Evolutionary conservation across 148 eudicot genomes (phyloP), one percentile per base, ranked within the genome.

Genomic region (Fagopyrum tataricum): DNA sequence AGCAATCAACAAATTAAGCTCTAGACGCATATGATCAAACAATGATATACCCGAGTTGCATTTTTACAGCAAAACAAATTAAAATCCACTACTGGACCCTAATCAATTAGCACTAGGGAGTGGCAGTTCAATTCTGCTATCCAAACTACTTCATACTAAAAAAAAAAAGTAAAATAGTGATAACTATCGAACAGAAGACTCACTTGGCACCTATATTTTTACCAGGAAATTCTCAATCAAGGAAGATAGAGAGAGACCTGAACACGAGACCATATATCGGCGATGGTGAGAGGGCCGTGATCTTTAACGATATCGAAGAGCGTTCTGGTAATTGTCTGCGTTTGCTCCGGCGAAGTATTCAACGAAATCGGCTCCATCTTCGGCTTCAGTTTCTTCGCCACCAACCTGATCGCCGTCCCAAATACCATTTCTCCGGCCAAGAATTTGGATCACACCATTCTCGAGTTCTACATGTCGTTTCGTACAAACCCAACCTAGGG

Each of bases 281-380:
- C 87, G 23, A 93, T 77, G 72, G 91, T 79, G 71, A 93, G 90
- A 71, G 97, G 98, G 31, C 97, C 98, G 46, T 93, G 97, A 39
- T 93, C 95, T 84, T 89, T 93, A 44, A 93, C 74, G 53, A 91
- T 83, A 41, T 91, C 93, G 51, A 93, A 93, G 56, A 93, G 81
- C n/a, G 78, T 82, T 49, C 97, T 84, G 2, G 95, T 93, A 44
- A 89, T 91, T 1, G 98, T 93, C 80, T 87, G 97, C 17, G 91
- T 91, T 69, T 91, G 91, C 85, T 93, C 93, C 0, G 92, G 98
- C 44, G 91, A 87, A 1, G 84, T 78, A 61, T 82, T 82, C 46
- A 90, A 87, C 76, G 86, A 90, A 21, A 85, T 84, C n/a, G 89
- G 88, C 78, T 88, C 89, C 96, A 90, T 85, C 75, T 89, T 84